A percentile compares a stretch with the other conserved stretches of the same genome.
These are phyloP conservation scores for Neonectria ditissima DNA, from an alignment of 2,329 filamentous ascomycete genomes.

Conservation along the genomic window DNA sequence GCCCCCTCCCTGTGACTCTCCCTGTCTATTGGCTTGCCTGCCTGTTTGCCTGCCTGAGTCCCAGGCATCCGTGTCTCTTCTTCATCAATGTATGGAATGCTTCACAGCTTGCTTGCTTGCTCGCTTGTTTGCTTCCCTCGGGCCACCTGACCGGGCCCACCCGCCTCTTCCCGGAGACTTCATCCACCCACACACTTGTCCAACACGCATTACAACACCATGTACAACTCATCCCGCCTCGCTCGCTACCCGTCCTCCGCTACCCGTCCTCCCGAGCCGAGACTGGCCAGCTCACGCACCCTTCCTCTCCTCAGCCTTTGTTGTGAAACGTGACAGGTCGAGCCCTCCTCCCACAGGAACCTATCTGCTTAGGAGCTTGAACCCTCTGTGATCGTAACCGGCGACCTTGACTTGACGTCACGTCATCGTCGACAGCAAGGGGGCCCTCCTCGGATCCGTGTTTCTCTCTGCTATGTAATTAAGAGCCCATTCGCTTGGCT, in stretches of 20 bases:
- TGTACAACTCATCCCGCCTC: neutral
- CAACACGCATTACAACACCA: neutral
- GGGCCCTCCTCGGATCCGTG: neutral
- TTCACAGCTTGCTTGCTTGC: neutral
- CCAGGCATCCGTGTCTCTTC: no score
- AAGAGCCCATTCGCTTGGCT: neutral
- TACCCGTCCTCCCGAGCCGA: neutral
- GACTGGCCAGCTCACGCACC: neutral
- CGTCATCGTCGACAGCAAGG: neutral
- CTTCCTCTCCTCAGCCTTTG: neutral
- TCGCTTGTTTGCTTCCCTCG: neutral
- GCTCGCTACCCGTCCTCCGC: neutral
- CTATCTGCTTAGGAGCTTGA: neutral
- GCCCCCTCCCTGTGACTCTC: neutral
- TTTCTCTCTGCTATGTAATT: neutral
- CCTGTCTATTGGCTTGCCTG: neutral
- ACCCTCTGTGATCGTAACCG: neutral
- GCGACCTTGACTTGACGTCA: neutral
- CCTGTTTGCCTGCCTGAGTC: no score
- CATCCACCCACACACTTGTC: neutral
- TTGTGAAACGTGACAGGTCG: slow-evolving; percentile 2
- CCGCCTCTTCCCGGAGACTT: neutral
- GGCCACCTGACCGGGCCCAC: slow-evolving; percentile 1
- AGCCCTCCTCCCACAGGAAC: no score
- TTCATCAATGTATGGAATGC: neutral